phyloP scores from a whole-genome alignment of 202 grass and related monocot genomes.

The Alloteropsis angusta region DNA sequence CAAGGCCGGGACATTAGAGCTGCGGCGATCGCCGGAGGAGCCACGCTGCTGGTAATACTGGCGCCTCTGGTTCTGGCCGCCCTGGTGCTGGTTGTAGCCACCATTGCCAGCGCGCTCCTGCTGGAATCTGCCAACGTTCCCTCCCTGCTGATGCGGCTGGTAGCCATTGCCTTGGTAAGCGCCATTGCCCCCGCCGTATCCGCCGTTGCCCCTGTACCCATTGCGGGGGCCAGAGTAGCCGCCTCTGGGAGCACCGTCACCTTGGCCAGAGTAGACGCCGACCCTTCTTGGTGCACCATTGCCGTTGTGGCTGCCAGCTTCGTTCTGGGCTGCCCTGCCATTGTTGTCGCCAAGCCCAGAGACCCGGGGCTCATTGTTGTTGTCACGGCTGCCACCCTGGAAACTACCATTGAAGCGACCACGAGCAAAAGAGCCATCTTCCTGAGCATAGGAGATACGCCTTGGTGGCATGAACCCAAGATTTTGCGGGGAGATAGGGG shows the following conservation, averaged over 20 bases:
- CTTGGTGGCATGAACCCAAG: background rate
- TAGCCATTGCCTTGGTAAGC: background rate
- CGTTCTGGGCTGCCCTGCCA: background rate
- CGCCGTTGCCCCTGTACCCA: background rate
- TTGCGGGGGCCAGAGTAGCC: background rate
- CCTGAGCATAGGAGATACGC: background rate
- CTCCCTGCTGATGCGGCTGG: background rate
- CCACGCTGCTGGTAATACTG: background rate
- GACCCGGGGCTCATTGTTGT: background rate
- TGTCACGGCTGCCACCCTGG: background rate
- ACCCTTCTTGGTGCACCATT: background rate
- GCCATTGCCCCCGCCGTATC: background rate
- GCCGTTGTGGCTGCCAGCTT: background rate
- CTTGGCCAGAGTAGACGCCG: background rate
- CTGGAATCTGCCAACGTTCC: background rate
- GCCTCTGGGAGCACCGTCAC: background rate
- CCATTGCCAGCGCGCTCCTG: background rate
- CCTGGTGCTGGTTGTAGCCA: background rate
- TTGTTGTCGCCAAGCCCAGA: background rate
- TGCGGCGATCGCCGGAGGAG: background rate
- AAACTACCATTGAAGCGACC: background rate
- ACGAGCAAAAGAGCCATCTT: background rate
- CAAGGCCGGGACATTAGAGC: background rate
- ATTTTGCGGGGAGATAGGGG: background rate
- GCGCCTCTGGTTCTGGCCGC: background rate